Conservation (phyloP, 2,329 filamentous ascomycete species). For the Phialophora expanda region DNA sequence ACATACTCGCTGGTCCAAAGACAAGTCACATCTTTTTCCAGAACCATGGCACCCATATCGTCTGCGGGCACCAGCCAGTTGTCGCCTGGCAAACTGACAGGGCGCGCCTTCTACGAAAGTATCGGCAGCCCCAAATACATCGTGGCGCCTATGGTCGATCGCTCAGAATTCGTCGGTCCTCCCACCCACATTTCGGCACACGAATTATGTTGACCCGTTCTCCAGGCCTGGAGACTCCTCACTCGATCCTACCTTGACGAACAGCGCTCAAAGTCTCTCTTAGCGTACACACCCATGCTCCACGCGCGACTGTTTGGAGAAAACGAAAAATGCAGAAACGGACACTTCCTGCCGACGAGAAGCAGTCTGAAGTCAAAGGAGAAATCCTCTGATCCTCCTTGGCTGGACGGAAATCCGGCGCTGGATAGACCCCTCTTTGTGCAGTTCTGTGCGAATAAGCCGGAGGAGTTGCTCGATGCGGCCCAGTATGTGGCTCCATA, state of each 20-base stretch:
- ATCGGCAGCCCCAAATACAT: constrained; percentile 90
- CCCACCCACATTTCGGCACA: constrained; percentile 17
- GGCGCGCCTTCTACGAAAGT: constrained; percentile 90
- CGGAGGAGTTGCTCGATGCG: constrained; percentile 61
- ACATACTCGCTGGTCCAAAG: neutral
- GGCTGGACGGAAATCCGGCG: constrained; percentile 83
- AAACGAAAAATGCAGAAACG: constrained; percentile 73
- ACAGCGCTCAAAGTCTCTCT: constrained; percentile 66
- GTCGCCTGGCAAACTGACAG: constrained; percentile 67
- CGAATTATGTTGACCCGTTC: constrained; percentile 31
- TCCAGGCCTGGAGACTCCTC: constrained; percentile 92
- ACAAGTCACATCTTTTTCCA: neutral
- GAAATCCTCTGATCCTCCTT: constrained; percentile 50
- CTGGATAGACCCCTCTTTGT: constrained; percentile 90
- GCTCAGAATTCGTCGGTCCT: constrained; percentile 86
- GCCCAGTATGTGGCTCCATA: constrained; percentile 79
- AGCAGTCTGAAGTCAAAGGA: constrained; percentile 45
- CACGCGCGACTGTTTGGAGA: constrained; percentile 89
- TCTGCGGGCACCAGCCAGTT: constrained; percentile 14
- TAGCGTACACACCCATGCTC: constrained; percentile 95
- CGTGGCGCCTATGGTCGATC: constrained; percentile 96
- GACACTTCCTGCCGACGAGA: constrained; percentile 76
- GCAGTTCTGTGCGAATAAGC: constrained; percentile 77
- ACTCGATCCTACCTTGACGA: constrained; percentile 86
- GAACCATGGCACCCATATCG: constrained; percentile 30